Base-by-base conservation (phyloP, 108 stramenopile species). In the Fragilaria crotonensis region DNA sequence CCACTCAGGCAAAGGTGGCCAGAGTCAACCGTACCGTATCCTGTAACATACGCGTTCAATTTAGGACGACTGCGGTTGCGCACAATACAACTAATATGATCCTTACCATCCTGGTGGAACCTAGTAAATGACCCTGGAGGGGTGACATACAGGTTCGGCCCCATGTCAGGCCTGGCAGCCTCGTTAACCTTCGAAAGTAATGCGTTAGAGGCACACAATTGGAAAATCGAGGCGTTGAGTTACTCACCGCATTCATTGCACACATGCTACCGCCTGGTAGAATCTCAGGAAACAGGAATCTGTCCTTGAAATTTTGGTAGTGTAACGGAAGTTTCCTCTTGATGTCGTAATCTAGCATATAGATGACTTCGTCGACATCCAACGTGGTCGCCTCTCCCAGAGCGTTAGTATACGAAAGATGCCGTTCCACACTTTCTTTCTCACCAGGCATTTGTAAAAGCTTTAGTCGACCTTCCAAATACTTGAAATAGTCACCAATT, bases 61-160 rank as follows among this genome's bases (percentile, higher is more conserved):
- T 21, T 27, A 45, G 27, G 30, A 25, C 9, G 45, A 45, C 21
- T 57, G 23, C 11, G 14, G 20, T 54, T 9, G 18, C 20, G 14
- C 7, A 20, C 53, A 54, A 36, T 7, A 4, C 22, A 26, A 52
- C 18, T 72, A 65, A 21, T 84, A 84, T n/a, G n/a, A n/a, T n/a
- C n/a, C n/a, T n/a, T n/a, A n/a, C n/a, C n/a, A 64, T 91, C 89
- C 63, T 91, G 89, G 46, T 92, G 90, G 59, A 92, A 79, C 31
- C 80, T 77, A 17, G 90, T 92, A 46, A 83, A 92, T 11, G 79
- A 70, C 2, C 65, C 70, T 25, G 76, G 77, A 26, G 83, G 82
- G n/a, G n/a, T n/a, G n/a, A n/a, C n/a, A n/a, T n/a, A n/a, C n/a
- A n/a, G n/a, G n/a, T n/a, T n/a, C n/a, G 90, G 90, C 0, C 90